phyloP scores from a whole-genome alignment of 768 basidiomycete genomes.

The Phaffia australis region DNA sequence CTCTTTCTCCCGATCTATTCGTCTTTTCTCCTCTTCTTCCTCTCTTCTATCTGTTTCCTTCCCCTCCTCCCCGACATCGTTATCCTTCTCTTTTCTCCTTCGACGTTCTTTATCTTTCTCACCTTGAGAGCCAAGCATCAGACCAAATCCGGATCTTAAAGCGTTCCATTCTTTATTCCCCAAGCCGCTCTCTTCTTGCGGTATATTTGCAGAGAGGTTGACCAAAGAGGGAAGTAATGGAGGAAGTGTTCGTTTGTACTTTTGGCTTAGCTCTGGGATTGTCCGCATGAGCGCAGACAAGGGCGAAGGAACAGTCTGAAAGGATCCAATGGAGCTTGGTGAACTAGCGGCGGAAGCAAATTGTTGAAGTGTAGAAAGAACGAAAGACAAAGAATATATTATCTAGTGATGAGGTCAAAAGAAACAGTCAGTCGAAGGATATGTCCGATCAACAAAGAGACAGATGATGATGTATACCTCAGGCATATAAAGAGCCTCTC shows the following conservation, averaged over 20 bases:
- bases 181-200: background rate
- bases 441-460: background rate
- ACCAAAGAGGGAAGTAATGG: constrained; percentile 11
- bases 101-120: background rate
- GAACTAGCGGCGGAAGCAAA: background rate
- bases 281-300: background rate
- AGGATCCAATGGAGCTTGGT: background rate
- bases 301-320: background rate
- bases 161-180: constrained; percentile 1
- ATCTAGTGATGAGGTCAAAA: background rate
- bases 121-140: constrained; percentile 5
- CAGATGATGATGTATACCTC: background rate
- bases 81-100: background rate
- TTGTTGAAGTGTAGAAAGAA: constrained; percentile 7
- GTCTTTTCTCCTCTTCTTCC: constrained; percentile 1
- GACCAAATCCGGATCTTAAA: background rate
- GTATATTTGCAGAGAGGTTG: background rate
- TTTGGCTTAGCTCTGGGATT: background rate
- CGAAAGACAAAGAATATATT: constrained; percentile 6
- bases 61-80: background rate
- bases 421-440: background rate
- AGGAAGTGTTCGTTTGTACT: constrained; percentile 5
- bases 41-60: background rate
- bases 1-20: constrained; percentile 7
- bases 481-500: constrained; percentile 11